phyloP scores from a whole-genome alignment of 2,329 filamentous ascomycete genomes.

The Hypoxylon sp. region DNA sequence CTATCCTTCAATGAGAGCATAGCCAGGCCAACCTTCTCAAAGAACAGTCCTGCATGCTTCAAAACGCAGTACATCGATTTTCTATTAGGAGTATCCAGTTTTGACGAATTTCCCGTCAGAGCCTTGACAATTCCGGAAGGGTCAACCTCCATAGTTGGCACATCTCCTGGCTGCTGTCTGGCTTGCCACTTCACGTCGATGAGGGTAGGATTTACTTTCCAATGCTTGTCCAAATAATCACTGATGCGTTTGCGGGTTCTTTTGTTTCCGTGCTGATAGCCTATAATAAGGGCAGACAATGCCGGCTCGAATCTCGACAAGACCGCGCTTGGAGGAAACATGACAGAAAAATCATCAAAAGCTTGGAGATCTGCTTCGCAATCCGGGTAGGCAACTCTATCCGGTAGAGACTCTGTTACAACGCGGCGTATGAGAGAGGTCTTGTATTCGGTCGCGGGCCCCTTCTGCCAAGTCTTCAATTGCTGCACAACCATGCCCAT shows the following conservation, averaged over 20 bases:
- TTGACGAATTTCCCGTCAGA: not conserved
- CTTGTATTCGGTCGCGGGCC: constrained; percentile 11
- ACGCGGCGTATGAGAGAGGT: constrained; percentile 17
- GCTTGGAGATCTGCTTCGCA: constrained; percentile 25
- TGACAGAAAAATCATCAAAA: constrained; percentile 36
- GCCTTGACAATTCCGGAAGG: constrained; percentile 12
- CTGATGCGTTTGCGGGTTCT: constrained; percentile 6
- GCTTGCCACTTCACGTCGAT: constrained; percentile 33
- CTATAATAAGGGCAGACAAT: constrained; percentile 12
- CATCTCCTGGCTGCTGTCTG: not conserved
- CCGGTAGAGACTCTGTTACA: not conserved
- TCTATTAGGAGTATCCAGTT: not conserved
- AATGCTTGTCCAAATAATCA: constrained; percentile 31
- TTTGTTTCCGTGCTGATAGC: not conserved
- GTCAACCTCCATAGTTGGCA: constrained; percentile 9
- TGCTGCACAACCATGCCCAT: constrained; percentile 5
- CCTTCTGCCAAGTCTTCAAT: constrained; percentile 23
- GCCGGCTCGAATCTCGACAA: constrained; percentile 26
- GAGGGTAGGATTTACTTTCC: constrained; percentile 40
- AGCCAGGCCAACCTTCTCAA: constrained; percentile 6
- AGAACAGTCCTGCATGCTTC: constrained; percentile 21
- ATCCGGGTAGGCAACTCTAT: not conserved
- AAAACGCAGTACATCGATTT: constrained; percentile 7
- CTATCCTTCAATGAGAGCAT: constrained; percentile 16
- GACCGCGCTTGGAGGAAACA: constrained; percentile 28